Evolutionary conservation across 2,329 filamentous ascomycete species (phyloP), one percentile per base, ranked within the genome.

Genomic region (Aspergillus alliaceus): DNA sequence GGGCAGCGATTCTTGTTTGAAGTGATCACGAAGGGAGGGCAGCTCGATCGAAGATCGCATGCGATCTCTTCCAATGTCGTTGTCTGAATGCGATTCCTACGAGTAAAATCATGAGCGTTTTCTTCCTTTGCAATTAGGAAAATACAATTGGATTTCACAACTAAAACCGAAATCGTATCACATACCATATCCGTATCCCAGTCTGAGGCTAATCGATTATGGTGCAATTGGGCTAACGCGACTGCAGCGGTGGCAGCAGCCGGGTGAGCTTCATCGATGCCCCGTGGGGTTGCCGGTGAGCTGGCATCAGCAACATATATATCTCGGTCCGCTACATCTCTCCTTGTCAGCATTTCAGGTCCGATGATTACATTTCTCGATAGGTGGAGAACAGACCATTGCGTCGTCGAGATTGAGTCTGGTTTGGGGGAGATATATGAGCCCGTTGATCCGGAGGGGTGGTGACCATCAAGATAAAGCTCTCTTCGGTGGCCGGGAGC

Each of bases 401-500:
- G 64, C 67, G 77, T 57, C 70, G 73, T 42, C 72, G 66, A 18
- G 70, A 67, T 20, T 65, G 66, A 37, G 61, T 55, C 35, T 73
- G 67, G 69, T 75, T 73, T 67, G 76, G 69, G 29, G 75, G 75
- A 37, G 78, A 80, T 56, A 79, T 77, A 61, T 84, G 84, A 44
- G 83, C 84, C 69, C 84, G 85, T 73, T 91, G 88, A 60, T 88
- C 88, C 11, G 90, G 93, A 62, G 91, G 89, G 64, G 91, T 92
- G 75, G 87, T 96, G 76, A 98, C 91, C 95, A 98, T 98, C 75
- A 96, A 83, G 71, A 90, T 82, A 78, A 99, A 97, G 86, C 92
- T 97, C 79, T 98, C 93, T 77, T 97, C 93, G 67, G 93, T 99
- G 49, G 95, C 95, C 65, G 95, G 93, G 68, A 98, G 89, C 84